Percentiles rank a stretch among this genome's conserved stretches.
Conservation (phyloP, 2,329 filamentous ascomycete species). For the Pseudogymnoascus sp. region DNA sequence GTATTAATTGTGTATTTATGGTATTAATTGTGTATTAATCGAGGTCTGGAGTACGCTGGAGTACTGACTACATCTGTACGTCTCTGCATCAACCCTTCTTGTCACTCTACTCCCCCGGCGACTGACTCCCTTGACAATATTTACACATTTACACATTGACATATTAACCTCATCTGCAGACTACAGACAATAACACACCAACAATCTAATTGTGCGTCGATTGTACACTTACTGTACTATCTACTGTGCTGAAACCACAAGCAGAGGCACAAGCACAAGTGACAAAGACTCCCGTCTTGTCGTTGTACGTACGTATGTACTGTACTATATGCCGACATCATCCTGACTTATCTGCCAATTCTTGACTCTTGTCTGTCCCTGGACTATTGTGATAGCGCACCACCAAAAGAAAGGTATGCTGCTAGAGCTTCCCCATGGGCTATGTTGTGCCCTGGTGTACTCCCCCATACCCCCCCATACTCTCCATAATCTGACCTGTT, state of each 20-base stretch:
- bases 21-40: not conserved
- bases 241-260: not conserved
- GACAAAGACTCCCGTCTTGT: not conserved
- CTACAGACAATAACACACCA: not conserved
- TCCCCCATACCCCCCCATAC: not conserved
- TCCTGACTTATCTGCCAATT: not conserved
- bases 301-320: not conserved
- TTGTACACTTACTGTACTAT: not conserved
- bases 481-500: not conserved
- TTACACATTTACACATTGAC: not conserved
- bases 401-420: not conserved
- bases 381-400: not conserved
- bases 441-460: not conserved
- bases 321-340: not conserved
- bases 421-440: not conserved
- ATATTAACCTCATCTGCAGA: not conserved
- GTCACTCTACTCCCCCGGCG: not conserved
- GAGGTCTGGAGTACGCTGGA: not conserved
- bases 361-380: not conserved
- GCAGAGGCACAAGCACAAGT: not conserved
- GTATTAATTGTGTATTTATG: not conserved
- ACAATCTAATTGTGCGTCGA: not conserved
- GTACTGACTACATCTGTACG: not conserved
- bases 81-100: not conserved
- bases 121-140: not conserved